Percentiles rank a stretch among this genome's conserved stretches.
Conservation (phyloP, 345 rosid species). For the Salix koriyanagi region DNA sequence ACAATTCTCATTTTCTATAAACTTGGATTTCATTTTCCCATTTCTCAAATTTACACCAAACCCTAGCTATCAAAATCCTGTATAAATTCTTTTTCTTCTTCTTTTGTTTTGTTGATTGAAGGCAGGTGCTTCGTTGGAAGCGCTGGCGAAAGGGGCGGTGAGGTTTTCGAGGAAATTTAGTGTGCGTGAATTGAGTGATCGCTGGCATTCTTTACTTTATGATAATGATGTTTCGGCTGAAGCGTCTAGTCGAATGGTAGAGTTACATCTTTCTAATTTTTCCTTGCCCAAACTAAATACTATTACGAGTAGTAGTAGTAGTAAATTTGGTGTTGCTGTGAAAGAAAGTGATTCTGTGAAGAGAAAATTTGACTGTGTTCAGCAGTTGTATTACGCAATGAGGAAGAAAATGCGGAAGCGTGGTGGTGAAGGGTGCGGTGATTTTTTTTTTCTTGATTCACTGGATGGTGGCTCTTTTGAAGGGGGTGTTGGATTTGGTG, state of each 20-base stretch:
- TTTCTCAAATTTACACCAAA: neutral
- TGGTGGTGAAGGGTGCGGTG: too few species aligned
- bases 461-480: neutral
- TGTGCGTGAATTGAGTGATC: constrained; percentile 62
- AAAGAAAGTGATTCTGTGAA: constrained; percentile 52
- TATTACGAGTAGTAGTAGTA: neutral
- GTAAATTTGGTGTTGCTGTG: constrained; percentile 36
- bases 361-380: constrained; percentile 61
- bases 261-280: constrained; percentile 35
- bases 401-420: constrained; percentile 11
- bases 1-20: neutral
- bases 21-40: too few species aligned
- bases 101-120: constrained; percentile 13
- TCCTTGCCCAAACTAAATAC: too few species aligned
- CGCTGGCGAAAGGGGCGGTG: constrained; percentile 96
- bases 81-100: neutral
- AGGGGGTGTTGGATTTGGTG: neutral
- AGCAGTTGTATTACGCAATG: constrained; percentile 3
- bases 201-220: constrained; percentile 88
- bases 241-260: constrained; percentile 71
- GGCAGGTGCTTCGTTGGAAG: constrained; percentile 96
- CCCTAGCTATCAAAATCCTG: neutral
- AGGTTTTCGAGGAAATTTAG: constrained; percentile 67
- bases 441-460: neutral
- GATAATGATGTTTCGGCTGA: constrained; percentile 73